A percentile compares a stretch with the other conserved stretches of the same genome.
Conservation (phyloP, 139 green algal genomes). For the Chlamydomonas sp. region DNA sequence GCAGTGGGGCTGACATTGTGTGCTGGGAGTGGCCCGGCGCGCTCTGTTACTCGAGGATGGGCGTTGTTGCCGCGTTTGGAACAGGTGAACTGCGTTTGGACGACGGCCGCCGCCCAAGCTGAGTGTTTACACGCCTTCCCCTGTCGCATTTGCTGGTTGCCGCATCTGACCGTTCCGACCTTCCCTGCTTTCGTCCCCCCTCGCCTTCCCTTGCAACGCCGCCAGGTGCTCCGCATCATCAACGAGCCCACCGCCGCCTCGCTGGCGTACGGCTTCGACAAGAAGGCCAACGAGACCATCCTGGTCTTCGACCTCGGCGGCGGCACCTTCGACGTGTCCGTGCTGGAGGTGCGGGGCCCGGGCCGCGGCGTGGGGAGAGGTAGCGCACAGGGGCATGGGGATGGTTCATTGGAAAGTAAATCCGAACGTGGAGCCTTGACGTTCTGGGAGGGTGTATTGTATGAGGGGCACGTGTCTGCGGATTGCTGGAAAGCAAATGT, state of each 20-base stretch:
- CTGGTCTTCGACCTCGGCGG: conserved; percentile 99
- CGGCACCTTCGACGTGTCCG: conserved; percentile 99
- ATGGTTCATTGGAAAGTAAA: background rate
- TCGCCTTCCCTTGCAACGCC: background rate
- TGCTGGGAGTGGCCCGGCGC: too few relatives aligned
- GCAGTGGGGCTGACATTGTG: too few relatives aligned
- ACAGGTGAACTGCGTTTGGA: too few relatives aligned
- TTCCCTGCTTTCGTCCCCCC: background rate
- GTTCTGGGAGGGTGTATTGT: background rate
- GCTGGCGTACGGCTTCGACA: conserved; percentile 98
- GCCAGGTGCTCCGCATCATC: conserved; percentile 96
- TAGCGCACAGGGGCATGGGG: background rate
- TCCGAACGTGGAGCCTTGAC: background rate
- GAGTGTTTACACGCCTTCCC: too few relatives aligned
- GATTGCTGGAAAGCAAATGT: too few relatives aligned
- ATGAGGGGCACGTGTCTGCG: too few relatives aligned
- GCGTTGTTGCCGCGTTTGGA: too few relatives aligned
- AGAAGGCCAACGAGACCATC: conserved; percentile 99
- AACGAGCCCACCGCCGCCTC: conserved; percentile 99
- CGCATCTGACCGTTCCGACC: background rate
- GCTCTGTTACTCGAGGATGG: too few relatives aligned
- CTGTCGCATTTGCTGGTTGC: too few relatives aligned
- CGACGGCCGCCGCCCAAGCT: too few relatives aligned
- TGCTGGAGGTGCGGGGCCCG: conserved; percentile 77
- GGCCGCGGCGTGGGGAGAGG: too few relatives aligned